Base-by-base conservation (phyloP, 768 basidiomycete genomes). In the Panellus pusillus region DNA sequence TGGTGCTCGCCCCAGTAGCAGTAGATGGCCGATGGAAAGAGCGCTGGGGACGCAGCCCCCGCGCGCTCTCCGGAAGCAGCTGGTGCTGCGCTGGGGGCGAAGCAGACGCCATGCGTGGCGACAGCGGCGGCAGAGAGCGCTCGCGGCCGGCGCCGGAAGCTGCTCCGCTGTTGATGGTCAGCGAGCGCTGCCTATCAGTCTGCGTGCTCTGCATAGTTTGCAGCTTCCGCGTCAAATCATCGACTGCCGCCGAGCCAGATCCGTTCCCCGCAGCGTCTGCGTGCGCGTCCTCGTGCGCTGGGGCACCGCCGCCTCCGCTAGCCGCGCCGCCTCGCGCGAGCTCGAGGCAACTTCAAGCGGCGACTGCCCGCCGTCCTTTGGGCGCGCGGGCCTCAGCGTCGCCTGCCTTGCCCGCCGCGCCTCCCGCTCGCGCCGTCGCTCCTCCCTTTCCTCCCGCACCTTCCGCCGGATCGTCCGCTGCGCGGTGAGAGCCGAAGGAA, bases 401-500 rank as follows among this genome's bases (percentile, higher is more conserved):
- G 62, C 52, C 51, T 73, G 73, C 35, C 63, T 58, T 32, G 64
- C 65, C 15, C 61, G 65, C 52, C 65, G 67, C 45, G 61, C 53
- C 47, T 72, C 74, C 24, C 80, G 75, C 38, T 83, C 79, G 39
- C 75, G 68, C 60, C 77, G 76, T 47, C 84, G 75, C 55, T 79
- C 76, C 32, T 84, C 80, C 28, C 81, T 73, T 66, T 92, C 89
- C 57, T 87, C 82, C 35, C 78, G 77, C 19, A 89, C 83, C 65
- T 91, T 80, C 41, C 76, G 74, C 17, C 90, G 81, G 49, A 96
- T 89, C 6, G 87, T 84, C 61, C 82, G 84, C 63, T 96, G 93
- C 9, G 91, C 93, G 3, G 76, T 80, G 53, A 96, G 70, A 4
- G 93, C 93, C 1, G 84, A 86, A 4, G 93, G 93, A 50, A 93